A percentile compares a stretch with the other conserved stretches of the same genome.
Evolutionary conservation across 1,139 yeast genomes (phyloP).

Genomic region (Arxiozyma heterogenica): DNA sequence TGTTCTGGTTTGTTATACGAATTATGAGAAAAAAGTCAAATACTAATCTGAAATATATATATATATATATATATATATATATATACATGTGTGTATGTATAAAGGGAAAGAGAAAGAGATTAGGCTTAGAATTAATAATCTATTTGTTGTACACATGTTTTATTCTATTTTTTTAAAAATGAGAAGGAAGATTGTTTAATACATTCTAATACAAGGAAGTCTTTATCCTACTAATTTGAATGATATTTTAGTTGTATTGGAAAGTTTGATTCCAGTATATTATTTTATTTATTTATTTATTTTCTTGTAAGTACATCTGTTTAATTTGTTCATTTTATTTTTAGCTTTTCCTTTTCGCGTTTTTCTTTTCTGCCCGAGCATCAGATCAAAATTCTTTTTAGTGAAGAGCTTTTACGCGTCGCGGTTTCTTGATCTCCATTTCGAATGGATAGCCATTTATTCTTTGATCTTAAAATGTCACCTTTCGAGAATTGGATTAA

Average conservation of each 20-base stretch:
- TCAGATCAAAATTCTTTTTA: no score
- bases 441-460: background rate
- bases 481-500: background rate
- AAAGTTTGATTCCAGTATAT: no score
- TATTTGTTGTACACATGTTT: background rate
- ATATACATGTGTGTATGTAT: no score
- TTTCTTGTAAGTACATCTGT: background rate
- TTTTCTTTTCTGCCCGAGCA: background rate
- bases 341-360: background rate
- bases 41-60: background rate
- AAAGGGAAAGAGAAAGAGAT: no score
- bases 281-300: no score
- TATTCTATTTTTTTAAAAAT: no score
- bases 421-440: background rate
- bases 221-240: no score
- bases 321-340: background rate
- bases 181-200: no score
- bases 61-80: no score
- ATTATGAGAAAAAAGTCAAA: conserved; percentile 7
- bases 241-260: background rate
- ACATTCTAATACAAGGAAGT: background rate
- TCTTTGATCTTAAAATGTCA: background rate
- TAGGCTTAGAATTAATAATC: no score
- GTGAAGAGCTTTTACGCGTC: background rate
- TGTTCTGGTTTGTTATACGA: conserved; percentile 32